Evolutionary conservation across 2,329 filamentous ascomycete genomes (phyloP).

Genomic region (Pestalotiopsis sp.): DNA sequence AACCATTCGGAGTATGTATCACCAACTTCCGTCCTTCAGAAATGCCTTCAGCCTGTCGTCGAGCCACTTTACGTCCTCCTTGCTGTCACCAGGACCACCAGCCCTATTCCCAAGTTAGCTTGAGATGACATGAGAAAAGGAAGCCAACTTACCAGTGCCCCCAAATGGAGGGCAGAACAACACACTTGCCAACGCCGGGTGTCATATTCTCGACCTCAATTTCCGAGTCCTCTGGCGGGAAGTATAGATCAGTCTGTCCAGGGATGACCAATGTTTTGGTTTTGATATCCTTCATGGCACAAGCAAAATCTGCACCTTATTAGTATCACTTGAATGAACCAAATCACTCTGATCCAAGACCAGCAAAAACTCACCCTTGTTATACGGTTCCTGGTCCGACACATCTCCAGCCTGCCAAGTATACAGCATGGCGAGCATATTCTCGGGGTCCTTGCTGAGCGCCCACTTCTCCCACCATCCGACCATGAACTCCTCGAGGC

Average conservation of each 20-base stretch:
- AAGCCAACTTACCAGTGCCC: conserved; percentile 38
- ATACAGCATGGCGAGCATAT: conserved; percentile 73
- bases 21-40: conserved; percentile 23
- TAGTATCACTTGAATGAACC: not conserved
- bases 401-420: conserved; percentile 80
- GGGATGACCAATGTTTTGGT: conserved; percentile 74
- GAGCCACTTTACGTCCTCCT: conserved; percentile 73
- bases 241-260: conserved; percentile 76
- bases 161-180: conserved; percentile 45
- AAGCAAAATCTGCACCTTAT: conserved; percentile 53
- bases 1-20: not conserved
- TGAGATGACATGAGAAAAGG: not conserved
- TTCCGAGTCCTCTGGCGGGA: conserved; percentile 78
- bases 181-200: conserved; percentile 33
- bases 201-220: conserved; percentile 65
- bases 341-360: not conserved
- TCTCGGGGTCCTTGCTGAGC: conserved; percentile 73
- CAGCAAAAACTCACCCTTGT: conserved; percentile 40
- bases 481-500: conserved; percentile 74
- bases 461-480: conserved; percentile 80
- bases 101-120: conserved; percentile 44
- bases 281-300: conserved; percentile 70
- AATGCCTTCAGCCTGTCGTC: conserved; percentile 62
- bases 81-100: conserved; percentile 71
- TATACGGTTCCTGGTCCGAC: conserved; percentile 69